Conservation (phyloP, 768 basidiomycete species). For the Boletus rufocinnamomeus region DNA sequence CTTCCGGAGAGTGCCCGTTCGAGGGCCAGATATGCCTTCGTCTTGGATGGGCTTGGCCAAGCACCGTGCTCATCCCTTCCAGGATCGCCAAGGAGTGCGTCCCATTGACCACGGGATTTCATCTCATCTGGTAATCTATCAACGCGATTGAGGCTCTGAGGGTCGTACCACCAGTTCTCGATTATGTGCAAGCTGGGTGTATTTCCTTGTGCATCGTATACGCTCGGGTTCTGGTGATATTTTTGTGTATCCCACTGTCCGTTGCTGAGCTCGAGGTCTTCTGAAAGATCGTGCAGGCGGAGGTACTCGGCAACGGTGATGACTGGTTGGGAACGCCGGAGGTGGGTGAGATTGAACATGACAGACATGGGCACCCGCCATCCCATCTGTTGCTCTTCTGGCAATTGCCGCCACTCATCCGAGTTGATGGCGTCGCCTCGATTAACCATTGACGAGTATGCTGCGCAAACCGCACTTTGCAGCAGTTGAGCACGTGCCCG, state of each 20-base stretch:
- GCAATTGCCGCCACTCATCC: constrained; percentile 44
- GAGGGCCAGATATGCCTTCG: constrained; percentile 23
- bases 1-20: constrained; percentile 22
- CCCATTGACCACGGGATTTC: constrained; percentile 36
- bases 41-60: constrained; percentile 26
- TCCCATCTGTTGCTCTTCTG: constrained; percentile 38
- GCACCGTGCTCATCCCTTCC: constrained; percentile 20
- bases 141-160: constrained; percentile 38
- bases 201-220: constrained; percentile 24
- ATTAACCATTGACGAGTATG: constrained; percentile 47
- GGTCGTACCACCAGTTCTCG: constrained; percentile 45
- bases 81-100: constrained; percentile 15
- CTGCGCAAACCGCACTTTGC: constrained; percentile 38
- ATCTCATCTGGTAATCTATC: constrained; percentile 37
- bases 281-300: constrained; percentile 39
- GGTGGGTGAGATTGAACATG: constrained; percentile 46
- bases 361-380: constrained; percentile 38
- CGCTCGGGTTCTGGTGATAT: constrained; percentile 36
- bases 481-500: background rate
- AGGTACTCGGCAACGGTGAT: constrained; percentile 46
- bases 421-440: constrained; percentile 44
- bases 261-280: constrained; percentile 37
- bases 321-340: constrained; percentile 41
- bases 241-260: constrained; percentile 41
- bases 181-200: constrained; percentile 36